Base-by-base conservation (phyloP, 2,329 filamentous ascomycete species). In the Penicillium freii region DNA sequence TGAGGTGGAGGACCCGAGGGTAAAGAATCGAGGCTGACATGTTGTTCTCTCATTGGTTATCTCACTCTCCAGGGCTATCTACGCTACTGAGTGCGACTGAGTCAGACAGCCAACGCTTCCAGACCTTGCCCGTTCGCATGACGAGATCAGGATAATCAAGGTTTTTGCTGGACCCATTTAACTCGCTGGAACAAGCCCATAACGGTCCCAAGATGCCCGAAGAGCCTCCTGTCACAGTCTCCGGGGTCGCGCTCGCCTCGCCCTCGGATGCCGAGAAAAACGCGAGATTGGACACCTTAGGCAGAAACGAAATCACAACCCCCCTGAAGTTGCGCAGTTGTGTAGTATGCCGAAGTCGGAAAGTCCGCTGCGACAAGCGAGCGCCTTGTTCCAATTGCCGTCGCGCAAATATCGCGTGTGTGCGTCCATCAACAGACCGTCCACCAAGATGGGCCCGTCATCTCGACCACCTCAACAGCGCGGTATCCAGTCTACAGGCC, bases 341-440 rank as follows among this genome's bases (percentile, higher is more conserved):
- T 51, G 73, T 80, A 5, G 75, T 78, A 4, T 85, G 82, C 59
- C 77, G 82, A 43, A 74, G 70, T 34, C 81, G 83, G 45, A 85
- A 85, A 62, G 82, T 85, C 5, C 80, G 81, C 44, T 86, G 83
- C 67, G 81, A 85, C 66, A 84, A 84, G 68, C 69, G 73, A 43
- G 79, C 78, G 4, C 83, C 83, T 1, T 85, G 83, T 62, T 81
- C 82, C 5, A 84, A 84, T 62, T 85, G 83, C 63, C 79, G 78
- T 10, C 77, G 79, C 5, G 82, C 78, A 11, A 77, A 79, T 50
- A 82, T 84, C 40, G 71, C 78, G 10, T 85, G 83, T 59, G 71
- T 83, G 27, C 71, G 80, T 17, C 81, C 82, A 0, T 77, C 80
- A 1, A 68, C 70, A 42, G 78, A 84, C 56, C 78, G 78, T 2